Evolutionary conservation across 495 filamentous ascomycete species (phyloP).

Genomic region (Hypoxylon intermedium): DNA sequence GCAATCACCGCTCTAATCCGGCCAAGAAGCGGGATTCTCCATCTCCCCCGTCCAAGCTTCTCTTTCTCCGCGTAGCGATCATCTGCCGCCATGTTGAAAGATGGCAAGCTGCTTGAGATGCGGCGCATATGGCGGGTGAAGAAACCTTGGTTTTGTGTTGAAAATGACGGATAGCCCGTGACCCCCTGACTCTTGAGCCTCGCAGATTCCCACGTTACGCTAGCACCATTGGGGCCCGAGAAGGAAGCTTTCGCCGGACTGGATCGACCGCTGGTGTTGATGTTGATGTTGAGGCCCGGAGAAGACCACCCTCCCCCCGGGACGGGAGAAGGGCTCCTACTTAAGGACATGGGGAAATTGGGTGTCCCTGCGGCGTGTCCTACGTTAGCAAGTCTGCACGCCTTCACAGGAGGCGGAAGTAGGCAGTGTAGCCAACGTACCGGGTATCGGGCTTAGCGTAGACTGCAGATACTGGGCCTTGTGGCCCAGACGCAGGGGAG

Average conservation of each 20-base stretch:
- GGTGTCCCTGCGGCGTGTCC: slow-evolving; percentile 50
- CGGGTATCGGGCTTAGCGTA: slow-evolving; percentile 51
- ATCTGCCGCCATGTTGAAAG: slow-evolving; percentile 60
- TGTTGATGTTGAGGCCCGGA: slow-evolving; percentile 75
- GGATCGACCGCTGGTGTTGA: slow-evolving; percentile 69
- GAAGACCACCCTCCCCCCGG: slow-evolving; percentile 86
- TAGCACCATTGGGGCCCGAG: slow-evolving; percentile 59
- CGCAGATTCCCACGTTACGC: slow-evolving; percentile 83
- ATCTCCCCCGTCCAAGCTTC: slow-evolving; percentile 63
- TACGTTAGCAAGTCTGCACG: slow-evolving; percentile 18
- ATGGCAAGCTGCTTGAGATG: slow-evolving; percentile 75
- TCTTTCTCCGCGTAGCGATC: slow-evolving; percentile 75
- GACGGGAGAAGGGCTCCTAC: slow-evolving; percentile 82
- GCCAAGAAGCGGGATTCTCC: slow-evolving; percentile 52
- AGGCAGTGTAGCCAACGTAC: slow-evolving; percentile 41
- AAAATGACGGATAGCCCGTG: slow-evolving; percentile 79
- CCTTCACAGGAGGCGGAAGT: slow-evolving; percentile 11
- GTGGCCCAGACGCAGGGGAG: slow-evolving; percentile 46
- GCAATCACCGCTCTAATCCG: slow-evolving; percentile 46
- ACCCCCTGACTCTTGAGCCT: slow-evolving; percentile 73
- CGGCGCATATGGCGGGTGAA: slow-evolving; percentile 78
- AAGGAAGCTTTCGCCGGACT: slow-evolving; percentile 62
- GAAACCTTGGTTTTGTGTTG: slow-evolving; percentile 79
- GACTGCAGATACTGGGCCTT: slow-evolving; percentile 49
- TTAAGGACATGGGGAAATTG: slow-evolving; percentile 73